Evolutionary conservation across 352 stramenopile genomes (phyloP).

Genomic region (Phytophthora pluvialis): DNA sequence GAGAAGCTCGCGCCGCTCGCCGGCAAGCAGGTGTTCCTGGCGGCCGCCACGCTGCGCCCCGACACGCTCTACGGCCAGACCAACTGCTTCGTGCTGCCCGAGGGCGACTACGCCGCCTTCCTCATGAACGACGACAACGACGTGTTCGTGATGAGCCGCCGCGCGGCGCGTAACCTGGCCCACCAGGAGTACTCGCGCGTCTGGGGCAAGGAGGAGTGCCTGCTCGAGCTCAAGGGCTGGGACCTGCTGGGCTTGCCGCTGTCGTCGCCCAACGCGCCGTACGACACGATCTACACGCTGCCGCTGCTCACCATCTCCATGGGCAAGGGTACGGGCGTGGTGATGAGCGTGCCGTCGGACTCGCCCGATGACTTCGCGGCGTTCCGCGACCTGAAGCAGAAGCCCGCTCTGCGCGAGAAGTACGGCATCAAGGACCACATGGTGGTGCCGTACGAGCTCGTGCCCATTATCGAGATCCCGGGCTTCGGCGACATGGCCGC

Average conservation of each 20-base stretch:
- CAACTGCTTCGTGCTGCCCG: conserved; percentile 99
- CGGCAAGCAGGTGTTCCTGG: conserved; percentile 96
- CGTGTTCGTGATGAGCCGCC: conserved; percentile 95
- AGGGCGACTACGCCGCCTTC: conserved; percentile 99
- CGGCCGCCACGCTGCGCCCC: conserved; percentile 97
- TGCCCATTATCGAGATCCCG: conserved; percentile 99
- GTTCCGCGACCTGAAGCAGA: conserved; percentile 99
- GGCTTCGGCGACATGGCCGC: conserved; percentile 97
- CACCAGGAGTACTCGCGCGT: conserved; percentile 94
- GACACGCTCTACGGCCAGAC: conserved; percentile 99
- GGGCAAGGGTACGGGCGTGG: conserved; percentile 99
- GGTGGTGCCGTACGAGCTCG: conserved; percentile 98
- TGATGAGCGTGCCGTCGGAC: conserved; percentile 99
- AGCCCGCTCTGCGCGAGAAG: conserved; percentile 98
- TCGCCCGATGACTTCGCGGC: conserved; percentile 99
- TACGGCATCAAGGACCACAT: conserved; percentile 98
- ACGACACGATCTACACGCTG: conserved; percentile 99
- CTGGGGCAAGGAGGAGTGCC: conserved; percentile 90
- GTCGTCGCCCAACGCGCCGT: conserved; percentile 95
- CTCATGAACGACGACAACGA: conserved; percentile 94
- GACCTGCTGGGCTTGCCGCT: conserved; percentile 98
- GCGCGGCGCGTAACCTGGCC: conserved; percentile 94
- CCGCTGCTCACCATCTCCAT: conserved; percentile 99
- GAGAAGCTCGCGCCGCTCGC: conserved; percentile 78
- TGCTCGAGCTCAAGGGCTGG: conserved; percentile 94